Evolutionary conservation across 805 yeast species (phyloP), one percentile per base, ranked within the genome.

Genomic region (Ogataea naganishii): DNA sequence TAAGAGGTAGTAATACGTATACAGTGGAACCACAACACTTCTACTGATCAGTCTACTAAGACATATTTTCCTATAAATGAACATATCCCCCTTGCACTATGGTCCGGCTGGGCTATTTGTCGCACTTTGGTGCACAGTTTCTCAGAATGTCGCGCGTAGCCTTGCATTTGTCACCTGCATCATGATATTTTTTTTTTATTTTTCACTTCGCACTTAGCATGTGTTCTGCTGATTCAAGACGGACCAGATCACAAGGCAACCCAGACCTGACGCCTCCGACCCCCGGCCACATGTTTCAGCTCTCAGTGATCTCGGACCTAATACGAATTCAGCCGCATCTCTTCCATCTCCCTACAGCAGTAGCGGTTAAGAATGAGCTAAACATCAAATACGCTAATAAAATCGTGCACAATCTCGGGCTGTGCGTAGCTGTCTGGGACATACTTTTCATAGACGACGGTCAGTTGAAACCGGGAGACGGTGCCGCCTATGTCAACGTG

Each of bases 391-490:
- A 79, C 49, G 73, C 95, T 28, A 89, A 92, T 56, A 82, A 80
- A 46, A 78, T 92, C 33, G 71, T 92, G 24, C 80, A 79, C 29
- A 80, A 80, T 46, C 62, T 86, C 13, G 99, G 99, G 2, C 66
- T 92, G 3, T 88, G 85, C 25, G 59, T 92, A 12, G 67, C 92
- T 2, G 67, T 89, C 12, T 89, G 89, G 77, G 98, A 92, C 50
- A 51, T 92, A 4, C 56, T 77, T 26, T 69, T 68, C n/a, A 75
- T 81, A 16, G 83, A 82, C 28, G 97, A 92, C 43, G 98, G 97
- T 4, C 65, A 83, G 39, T 63, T 92, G 36, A 80, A 76, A 44
- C 95, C 95, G 2, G 97, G 98, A 7, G 97, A 92, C 56, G 97
- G 98, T 7, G 85, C 88, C 2, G 68, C 85, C 4, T 88, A 67